Base-by-base conservation (phyloP, 345 rosid genomes). In the Camelina laxa region DNA sequence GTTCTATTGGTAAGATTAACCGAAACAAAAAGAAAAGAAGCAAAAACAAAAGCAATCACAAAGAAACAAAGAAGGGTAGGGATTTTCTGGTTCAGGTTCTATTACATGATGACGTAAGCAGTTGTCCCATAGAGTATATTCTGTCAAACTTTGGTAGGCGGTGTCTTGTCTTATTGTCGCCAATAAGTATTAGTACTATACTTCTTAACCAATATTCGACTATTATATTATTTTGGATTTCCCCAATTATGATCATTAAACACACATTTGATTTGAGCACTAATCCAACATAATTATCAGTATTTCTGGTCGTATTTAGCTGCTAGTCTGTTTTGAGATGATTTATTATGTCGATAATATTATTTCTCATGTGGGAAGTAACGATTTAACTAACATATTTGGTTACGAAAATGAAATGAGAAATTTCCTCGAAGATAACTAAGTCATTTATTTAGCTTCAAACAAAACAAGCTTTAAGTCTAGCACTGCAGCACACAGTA, bases 1-100 rank as follows among this genome's bases (percentile, higher is more conserved):
- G 62, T 75, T 31, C 79, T 60, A 55, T 27, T 67, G 38, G 13
- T 67, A 17, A 17, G 16, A 15, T 54, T 2, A 62, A 44, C 42
- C 4, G 6, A 5, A 27, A 75, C 44, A 6, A 15, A 16, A 7
- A 1, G 24, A 50, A n/a, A 15, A 2, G 38, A 49, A 8, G 63
- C 55, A n/a, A 54, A 68, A 41, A 76, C 53, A 47, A 24, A 62
- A 47, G 47, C 15, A 45, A 62, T 7, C 19, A 50, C 14, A 77
- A 63, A 38, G 72, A 77, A 70, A 64, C 71, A 77, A 77, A 70
- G 38, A 57, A 16, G 72, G 61, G 47, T 7, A 64, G 80, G 80
- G 72, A 49, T 57, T 77, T 76, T 51, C 80, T 77, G 30, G 80
- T 70, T 70, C 75, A 56, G 80, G 80, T 64, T 70, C 31, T 64